Conservation (phyloP, 176 grass and related monocot species). For the Olyra latifolia region DNA sequence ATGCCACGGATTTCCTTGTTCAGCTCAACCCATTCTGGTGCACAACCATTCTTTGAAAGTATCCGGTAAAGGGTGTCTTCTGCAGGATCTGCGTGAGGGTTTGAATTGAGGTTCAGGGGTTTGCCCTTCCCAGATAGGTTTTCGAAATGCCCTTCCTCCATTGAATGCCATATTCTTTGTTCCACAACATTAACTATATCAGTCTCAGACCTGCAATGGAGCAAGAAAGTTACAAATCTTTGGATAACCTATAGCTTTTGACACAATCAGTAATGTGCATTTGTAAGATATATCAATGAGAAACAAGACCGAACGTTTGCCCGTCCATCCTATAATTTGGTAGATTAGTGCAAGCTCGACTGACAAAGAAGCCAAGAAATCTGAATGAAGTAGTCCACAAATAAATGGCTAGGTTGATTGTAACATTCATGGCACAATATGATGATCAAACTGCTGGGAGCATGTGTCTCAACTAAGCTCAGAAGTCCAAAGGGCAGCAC, state of each 20-base stretch:
- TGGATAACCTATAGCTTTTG: neutral
- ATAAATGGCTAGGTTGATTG: neutral
- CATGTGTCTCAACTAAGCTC: neutral
- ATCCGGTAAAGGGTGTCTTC: slow-evolving; percentile 89
- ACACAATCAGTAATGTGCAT: neutral
- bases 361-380: neutral
- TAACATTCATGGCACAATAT: neutral
- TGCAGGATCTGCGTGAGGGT: slow-evolving; percentile 79
- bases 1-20: slow-evolving; percentile 80
- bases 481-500: neutral
- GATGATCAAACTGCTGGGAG: neutral
- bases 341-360: neutral
- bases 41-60: slow-evolving; percentile 72
- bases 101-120: slow-evolving; percentile 65
- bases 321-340: neutral
- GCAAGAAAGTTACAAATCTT: neutral
- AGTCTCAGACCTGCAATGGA: slow-evolving; percentile 65
- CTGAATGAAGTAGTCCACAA: neutral
- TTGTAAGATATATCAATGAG: neutral
- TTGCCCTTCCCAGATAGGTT: slow-evolving; percentile 88
- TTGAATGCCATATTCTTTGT: slow-evolving; percentile 92
- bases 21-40: slow-evolving; percentile 78
- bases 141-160: slow-evolving; percentile 94
- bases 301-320: neutral
- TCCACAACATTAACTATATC: slow-evolving; percentile 92